Evolutionary conservation across 1,284 basidiomycete species (phyloP).

Genomic region (Gymnopus androsaceus): DNA sequence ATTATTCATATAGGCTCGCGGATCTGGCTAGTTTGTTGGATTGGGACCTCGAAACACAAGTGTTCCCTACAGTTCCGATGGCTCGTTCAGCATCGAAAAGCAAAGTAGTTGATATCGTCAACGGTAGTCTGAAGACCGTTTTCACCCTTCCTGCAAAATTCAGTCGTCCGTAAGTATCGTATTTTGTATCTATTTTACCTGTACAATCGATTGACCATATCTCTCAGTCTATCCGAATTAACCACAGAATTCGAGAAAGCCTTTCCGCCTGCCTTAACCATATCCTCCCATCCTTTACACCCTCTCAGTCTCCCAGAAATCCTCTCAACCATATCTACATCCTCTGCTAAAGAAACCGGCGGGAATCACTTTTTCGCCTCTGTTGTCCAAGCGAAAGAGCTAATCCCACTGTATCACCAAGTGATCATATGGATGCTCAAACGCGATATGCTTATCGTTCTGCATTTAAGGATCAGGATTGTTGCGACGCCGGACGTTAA

Average conservation of each 20-base stretch:
- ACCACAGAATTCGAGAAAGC: constrained; percentile 63
- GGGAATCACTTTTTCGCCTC: constrained; percentile 74
- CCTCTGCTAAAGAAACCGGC: constrained; percentile 59
- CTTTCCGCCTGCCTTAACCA: constrained; percentile 62
- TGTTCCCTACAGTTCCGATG: constrained; percentile 88
- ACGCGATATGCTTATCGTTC: constrained; percentile 80
- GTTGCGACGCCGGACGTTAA: constrained; percentile 82
- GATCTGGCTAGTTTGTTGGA: constrained; percentile 85
- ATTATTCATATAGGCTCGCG: constrained; percentile 56
- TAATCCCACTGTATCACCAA: constrained; percentile 73
- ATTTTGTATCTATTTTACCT: not conserved
- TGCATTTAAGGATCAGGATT: constrained; percentile 86
- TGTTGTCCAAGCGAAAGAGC: constrained; percentile 67
- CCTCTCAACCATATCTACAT: constrained; percentile 70
- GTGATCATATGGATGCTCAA: constrained; percentile 94
- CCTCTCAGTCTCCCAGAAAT: constrained; percentile 58
- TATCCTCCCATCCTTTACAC: constrained; percentile 54
- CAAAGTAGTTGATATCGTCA: constrained; percentile 89
- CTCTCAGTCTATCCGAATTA: constrained; percentile 58
- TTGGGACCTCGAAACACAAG: constrained; percentile 84
- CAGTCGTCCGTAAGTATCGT: constrained; percentile 58
- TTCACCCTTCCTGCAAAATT: constrained; percentile 77
- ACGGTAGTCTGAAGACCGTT: constrained; percentile 79
- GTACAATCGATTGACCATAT: not conserved
- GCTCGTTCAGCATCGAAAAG: constrained; percentile 88